Base-by-base conservation (phyloP, 169 alveolate genomes). In the Plasmodium gallinaceum region DNA sequence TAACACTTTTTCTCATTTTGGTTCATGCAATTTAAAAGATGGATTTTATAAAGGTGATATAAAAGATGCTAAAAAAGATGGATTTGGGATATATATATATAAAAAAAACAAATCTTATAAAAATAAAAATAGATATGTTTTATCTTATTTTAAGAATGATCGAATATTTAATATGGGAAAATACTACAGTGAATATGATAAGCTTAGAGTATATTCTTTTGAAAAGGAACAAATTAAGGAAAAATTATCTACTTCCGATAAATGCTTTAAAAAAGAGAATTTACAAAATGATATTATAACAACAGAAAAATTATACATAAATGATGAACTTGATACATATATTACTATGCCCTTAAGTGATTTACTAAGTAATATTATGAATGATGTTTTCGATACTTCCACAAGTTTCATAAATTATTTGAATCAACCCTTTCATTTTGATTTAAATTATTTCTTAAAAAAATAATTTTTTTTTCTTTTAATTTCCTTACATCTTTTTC, bases 11-110 rank as follows among this genome's bases (percentile, higher is more conserved):
- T 71, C 86, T 18, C 92, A 86, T 86, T 86, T 70, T 66, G 92
- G 92, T 42, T 64, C 76, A 24, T 86, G 87, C 32, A 86, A 86
- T 86, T 66, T 86, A 64, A 86, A 74, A 66, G 70, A 61, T 71
- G 92, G 92, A 22, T 32, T 86, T 71, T 86, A 86, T 71, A 86
- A 86, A 66, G 92, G 92, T n/a, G 92, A 86, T 12, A 71, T 86
- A 24, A 86, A 58, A 46, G 78, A 86, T 4, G 58, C 92, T 37
- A 64, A 72, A 70, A 86, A 86, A 71, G 92, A 86, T 26, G 92
- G 92, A n/a, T 48, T 86, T 7, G 92, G 92, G 3, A 60, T 86
- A 8, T 86, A 86, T 65, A 86, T 86, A 71, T 86, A 86, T 52
- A 86, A 86, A 48, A 61, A 86, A 57, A 86, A 86, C 24, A 86